These are phyloP conservation scores for Tranzscheliella williamsii DNA, from an alignment of 1,284 basidiomycete genomes.

Conservation along the genomic window DNA sequence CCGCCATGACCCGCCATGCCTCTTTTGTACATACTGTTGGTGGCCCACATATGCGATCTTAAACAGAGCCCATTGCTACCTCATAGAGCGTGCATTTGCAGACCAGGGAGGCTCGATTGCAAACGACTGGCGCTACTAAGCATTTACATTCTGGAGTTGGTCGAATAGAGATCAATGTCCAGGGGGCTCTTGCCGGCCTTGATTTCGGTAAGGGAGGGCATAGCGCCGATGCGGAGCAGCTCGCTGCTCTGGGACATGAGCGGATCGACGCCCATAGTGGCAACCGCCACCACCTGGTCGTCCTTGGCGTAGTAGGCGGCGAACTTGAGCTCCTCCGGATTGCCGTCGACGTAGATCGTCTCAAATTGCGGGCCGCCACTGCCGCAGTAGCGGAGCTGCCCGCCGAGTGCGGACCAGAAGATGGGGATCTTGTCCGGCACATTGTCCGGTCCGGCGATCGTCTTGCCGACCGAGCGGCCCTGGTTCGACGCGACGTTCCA, in stretches of 20 bases:
- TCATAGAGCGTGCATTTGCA: too few relatives aligned
- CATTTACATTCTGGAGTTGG: slow-evolving; percentile 24
- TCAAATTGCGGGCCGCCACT: slow-evolving; percentile 70
- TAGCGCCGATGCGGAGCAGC: slow-evolving; percentile 75
- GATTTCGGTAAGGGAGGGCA: slow-evolving; percentile 79
- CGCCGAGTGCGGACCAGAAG: slow-evolving; percentile 79
- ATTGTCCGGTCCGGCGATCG: slow-evolving; percentile 35
- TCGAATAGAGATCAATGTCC: slow-evolving; percentile 15
- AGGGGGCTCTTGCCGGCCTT: slow-evolving; percentile 64
- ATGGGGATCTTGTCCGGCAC: slow-evolving; percentile 76
- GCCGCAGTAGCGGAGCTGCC: slow-evolving; percentile 80
- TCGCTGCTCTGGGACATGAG: slow-evolving; percentile 80
- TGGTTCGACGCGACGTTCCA: slow-evolving; percentile 90
- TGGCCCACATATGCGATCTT: too few relatives aligned
- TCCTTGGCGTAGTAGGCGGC: slow-evolving; percentile 78
- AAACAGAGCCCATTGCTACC: too few relatives aligned
- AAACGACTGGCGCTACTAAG: too few relatives aligned
- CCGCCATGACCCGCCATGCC: too few relatives aligned
- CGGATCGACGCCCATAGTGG: slow-evolving; percentile 82
- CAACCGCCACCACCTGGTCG: slow-evolving; percentile 78
- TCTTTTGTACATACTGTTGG: too few relatives aligned
- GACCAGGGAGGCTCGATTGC: too few relatives aligned
- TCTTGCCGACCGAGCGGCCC: slow-evolving; percentile 78
- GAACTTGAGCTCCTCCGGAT: slow-evolving; percentile 70
- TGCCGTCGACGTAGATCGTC: slow-evolving; percentile 76